Evolutionary conservation across 2,329 filamentous ascomycete genomes (phyloP).

Genomic region (Amylocarpus encephaloides): DNA sequence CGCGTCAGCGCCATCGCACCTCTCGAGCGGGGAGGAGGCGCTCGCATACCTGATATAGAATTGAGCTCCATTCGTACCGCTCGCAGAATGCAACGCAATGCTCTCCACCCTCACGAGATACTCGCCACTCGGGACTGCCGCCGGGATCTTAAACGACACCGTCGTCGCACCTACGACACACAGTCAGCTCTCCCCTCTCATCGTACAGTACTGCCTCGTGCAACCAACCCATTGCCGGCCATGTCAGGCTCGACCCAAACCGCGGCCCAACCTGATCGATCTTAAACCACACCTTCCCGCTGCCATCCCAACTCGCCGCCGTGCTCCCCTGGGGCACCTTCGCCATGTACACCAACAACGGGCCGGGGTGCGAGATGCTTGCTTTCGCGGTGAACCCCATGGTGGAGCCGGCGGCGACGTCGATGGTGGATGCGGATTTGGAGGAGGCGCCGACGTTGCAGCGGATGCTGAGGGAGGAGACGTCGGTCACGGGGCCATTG

Average conservation of each 20-base stretch:
- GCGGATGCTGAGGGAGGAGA: conserved; percentile 2
- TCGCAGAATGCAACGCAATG: conserved; percentile 29
- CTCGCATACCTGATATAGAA: conserved; percentile 25
- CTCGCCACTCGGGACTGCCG: conserved; percentile 24
- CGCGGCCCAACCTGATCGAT: conserved; percentile 32
- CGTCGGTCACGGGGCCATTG: conserved; percentile 9
- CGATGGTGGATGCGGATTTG: conserved; percentile 20
- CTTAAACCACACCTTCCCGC: conserved; percentile 34
- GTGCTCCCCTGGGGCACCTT: conserved; percentile 29
- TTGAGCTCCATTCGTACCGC: conserved; percentile 24
- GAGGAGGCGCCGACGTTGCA: conserved; percentile 37
- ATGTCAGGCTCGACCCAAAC: conserved; percentile 22
- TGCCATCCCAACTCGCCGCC: conserved; percentile 32
- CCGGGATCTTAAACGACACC: conserved; percentile 27
- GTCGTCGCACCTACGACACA: conserved; percentile 15
- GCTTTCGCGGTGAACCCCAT: conserved; percentile 42
- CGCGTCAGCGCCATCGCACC: too few relatives aligned
- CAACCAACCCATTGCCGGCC: conserved; percentile 24
- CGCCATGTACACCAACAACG: conserved; percentile 34
- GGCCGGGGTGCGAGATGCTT: conserved; percentile 32
- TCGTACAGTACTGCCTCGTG: too few relatives aligned
- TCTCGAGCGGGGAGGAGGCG: too few relatives aligned
- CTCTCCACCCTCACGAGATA: conserved; percentile 29
- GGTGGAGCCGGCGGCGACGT: conserved; percentile 35
- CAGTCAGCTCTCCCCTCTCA: neutral